Evolutionary conservation across 148 eudicot species (phyloP), one percentile per base, ranked within the genome.

Genomic region (Rhododendron mucronatum): DNA sequence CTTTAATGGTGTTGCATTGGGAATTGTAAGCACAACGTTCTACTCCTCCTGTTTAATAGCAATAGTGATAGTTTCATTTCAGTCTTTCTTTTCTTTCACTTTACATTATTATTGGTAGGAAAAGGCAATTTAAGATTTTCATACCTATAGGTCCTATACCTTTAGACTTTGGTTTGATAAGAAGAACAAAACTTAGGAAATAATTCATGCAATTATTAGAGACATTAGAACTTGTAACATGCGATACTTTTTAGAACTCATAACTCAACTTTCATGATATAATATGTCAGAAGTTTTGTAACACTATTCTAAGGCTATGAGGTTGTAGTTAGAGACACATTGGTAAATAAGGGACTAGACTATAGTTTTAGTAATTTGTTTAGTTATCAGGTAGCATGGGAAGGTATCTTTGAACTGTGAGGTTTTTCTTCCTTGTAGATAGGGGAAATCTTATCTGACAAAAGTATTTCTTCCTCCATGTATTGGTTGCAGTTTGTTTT

Each of bases 1-100:
- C 76, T 97, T 97, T 87, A 90, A 87, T 45, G 99, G 99, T 81
- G 99, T 94, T 90, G 92, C 99, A 61, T 91, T 97, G 87, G 99
- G 99, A 87, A 97, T 97, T 85, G 99, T 97, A 93, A 95, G 98
- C 87, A 71, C 79, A 33, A 26, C 9, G 37, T 20, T 44, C 7
- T 37, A 21, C 30, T 67, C 55, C 15, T 37, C 35, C 45, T 69
- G 59, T 78, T 73, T 35, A 21, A 45, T 75, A 77, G 3, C 44
- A 7, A 21, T 55, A 50, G 67, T 13, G 1, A 71, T 71, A 71
- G 59, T 67, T 67, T 51, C 78, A 67, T 44, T 13, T 28, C 28
- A 71, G 39, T 50, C 75, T 28, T 84, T 28, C 21, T 75, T 74
- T 21, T 15, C 69, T 83, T 65, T 83, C 48, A 81, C 26, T 81